phyloP scores from a whole-genome alignment of 2,329 filamentous ascomycete genomes.

The Neofusicoccum laricinum region DNA sequence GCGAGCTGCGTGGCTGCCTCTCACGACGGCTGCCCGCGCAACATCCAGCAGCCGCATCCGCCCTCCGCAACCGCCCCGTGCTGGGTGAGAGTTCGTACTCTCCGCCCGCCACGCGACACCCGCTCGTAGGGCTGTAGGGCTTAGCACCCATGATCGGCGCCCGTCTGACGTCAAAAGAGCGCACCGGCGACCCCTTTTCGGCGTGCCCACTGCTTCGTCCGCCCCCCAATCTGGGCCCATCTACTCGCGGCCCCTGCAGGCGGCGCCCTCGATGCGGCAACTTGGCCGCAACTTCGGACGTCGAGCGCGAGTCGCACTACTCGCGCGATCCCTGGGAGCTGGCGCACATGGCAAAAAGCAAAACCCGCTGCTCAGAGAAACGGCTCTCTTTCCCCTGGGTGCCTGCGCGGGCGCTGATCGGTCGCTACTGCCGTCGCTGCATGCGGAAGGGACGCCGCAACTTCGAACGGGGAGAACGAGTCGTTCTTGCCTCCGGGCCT shows the following conservation, averaged over 20 bases:
- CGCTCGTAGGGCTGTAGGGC: constrained; percentile 7
- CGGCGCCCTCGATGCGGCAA: background rate
- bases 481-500: background rate
- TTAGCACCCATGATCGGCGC: background rate
- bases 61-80: too few species aligned
- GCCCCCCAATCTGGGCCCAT: background rate
- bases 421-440: background rate
- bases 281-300: constrained; percentile 1
- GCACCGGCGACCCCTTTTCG: background rate
- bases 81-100: background rate
- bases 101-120: background rate
- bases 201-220: background rate
- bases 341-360: background rate
- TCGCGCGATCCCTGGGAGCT: background rate
- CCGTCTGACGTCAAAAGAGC: background rate
- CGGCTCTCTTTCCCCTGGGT: too few species aligned
- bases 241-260: background rate
- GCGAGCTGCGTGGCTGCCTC: background rate
- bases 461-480: background rate
- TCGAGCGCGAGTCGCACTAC: constrained; percentile 2
- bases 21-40: too few species aligned
- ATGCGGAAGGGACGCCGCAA: background rate
- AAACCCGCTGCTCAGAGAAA: background rate
- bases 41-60: too few species aligned
- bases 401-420: background rate